Evolutionary conservation across 805 yeast genomes (phyloP).

Genomic region (Cyberlindnera japonica): DNA sequence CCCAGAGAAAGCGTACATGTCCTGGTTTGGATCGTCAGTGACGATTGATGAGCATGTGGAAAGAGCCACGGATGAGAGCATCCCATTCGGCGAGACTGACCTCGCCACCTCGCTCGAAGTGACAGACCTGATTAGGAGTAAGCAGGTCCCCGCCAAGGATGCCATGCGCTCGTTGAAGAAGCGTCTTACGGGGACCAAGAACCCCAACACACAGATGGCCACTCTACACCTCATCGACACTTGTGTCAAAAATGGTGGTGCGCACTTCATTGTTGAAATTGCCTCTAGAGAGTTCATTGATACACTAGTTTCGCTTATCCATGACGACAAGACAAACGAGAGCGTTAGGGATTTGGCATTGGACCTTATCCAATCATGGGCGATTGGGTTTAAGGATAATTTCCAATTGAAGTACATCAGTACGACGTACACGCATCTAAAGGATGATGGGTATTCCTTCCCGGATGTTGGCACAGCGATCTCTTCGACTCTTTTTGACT

Average conservation of each 20-base stretch:
- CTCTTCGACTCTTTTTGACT: conserved; percentile 61
- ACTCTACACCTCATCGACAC: conserved; percentile 76
- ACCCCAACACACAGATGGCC: conserved; percentile 78
- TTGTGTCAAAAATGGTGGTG: conserved; percentile 91
- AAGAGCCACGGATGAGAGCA: conserved; percentile 82
- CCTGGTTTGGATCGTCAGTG: conserved; percentile 26
- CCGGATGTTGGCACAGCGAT: conserved; percentile 44
- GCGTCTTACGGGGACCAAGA: conserved; percentile 57
- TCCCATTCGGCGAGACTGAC: conserved; percentile 89
- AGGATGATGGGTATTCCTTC: conserved; percentile 61
- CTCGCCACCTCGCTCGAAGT: conserved; percentile 72
- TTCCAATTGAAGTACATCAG: conserved; percentile 62
- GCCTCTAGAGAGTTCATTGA: conserved; percentile 85
- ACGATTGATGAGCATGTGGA: conserved; percentile 51
- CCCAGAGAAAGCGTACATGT: too few species aligned
- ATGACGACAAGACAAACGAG: conserved; percentile 38
- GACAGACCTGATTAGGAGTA: conserved; percentile 81
- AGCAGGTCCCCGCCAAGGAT: conserved; percentile 71
- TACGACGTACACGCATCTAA: conserved; percentile 55
- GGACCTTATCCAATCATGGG: conserved; percentile 72
- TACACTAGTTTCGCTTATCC: conserved; percentile 50
- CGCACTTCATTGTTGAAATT: conserved; percentile 74
- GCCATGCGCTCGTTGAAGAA: conserved; percentile 83
- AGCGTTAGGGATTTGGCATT: conserved; percentile 60
- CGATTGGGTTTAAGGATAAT: conserved; percentile 65